Conservation (phyloP, 2,329 filamentous ascomycete genomes). For the Penicillium verrucosum region DNA sequence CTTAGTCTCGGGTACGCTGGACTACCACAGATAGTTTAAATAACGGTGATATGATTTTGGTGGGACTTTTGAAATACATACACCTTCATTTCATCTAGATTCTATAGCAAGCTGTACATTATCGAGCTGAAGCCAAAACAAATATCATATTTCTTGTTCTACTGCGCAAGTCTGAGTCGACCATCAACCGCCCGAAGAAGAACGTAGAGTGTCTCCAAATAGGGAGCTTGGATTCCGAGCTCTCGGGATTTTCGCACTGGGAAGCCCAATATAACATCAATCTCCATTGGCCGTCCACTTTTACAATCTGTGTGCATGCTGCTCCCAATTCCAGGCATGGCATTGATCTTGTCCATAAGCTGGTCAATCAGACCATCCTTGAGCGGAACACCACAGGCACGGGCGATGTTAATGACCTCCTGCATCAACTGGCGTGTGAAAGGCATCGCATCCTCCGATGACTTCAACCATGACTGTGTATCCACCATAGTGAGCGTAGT, state of each 20-base stretch:
- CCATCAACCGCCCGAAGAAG: slow-evolving; percentile 29
- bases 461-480: slow-evolving; percentile 43
- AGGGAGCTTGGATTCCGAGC: slow-evolving; percentile 40
- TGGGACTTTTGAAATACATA: neutral
- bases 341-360: slow-evolving; percentile 39
- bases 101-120: neutral
- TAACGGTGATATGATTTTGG: neutral
- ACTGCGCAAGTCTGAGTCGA: slow-evolving; percentile 15
- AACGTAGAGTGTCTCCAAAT: slow-evolving; percentile 40
- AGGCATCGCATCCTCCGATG: slow-evolving; percentile 38
- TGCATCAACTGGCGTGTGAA: slow-evolving; percentile 43
- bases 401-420: slow-evolving; percentile 44
- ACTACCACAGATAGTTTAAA: neutral
- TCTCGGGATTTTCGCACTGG: slow-evolving; percentile 42
- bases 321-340: slow-evolving; percentile 41
- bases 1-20: neutral
- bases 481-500: slow-evolving; percentile 45
- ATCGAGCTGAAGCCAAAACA: neutral
- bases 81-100: neutral
- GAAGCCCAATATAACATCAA: slow-evolving; percentile 48
- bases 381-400: slow-evolving; percentile 39
- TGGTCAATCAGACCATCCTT: slow-evolving; percentile 38
- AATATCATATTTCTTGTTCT: neutral
- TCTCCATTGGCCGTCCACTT: slow-evolving; percentile 43
- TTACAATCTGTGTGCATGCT: slow-evolving; percentile 48